phyloP scores from a whole-genome alignment of 2,329 filamentous ascomycete genomes.

The Colletotrichum somersetense region DNA sequence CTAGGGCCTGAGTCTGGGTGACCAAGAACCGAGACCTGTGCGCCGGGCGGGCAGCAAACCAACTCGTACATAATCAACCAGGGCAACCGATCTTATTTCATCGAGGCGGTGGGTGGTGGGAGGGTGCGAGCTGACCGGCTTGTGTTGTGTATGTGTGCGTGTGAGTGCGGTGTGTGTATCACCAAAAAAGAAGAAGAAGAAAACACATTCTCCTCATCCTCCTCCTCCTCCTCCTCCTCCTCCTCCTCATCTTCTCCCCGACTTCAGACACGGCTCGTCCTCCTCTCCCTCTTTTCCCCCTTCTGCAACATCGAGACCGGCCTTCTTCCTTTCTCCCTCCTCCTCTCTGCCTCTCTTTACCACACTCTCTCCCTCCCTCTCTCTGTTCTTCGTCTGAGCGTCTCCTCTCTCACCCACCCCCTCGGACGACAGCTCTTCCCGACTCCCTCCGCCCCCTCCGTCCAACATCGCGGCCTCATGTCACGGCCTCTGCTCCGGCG shows the following conservation, averaged over 20 bases:
- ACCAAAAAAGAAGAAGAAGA: conserved; percentile 20
- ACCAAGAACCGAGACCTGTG: conserved; percentile 28
- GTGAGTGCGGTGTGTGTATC: conserved; percentile 31
- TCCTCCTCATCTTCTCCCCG: background rate
- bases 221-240: too few species aligned
- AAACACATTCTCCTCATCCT: too few species aligned
- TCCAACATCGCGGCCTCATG: background rate
- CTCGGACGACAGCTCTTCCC: conserved; percentile 13
- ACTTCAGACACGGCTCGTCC: conserved; percentile 12
- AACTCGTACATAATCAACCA: background rate
- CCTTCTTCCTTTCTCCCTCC: background rate
- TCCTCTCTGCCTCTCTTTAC: background rate
- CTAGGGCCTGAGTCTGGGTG: conserved; percentile 35
- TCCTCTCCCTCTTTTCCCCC: conserved; percentile 3
- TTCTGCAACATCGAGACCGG: conserved; percentile 1
- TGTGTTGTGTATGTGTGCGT: too few species aligned
- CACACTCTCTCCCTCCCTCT: too few species aligned
- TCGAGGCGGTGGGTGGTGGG: conserved; percentile 7
- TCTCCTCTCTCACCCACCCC: too few species aligned
- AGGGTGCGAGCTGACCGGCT: conserved; percentile 35
- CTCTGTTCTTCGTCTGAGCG: background rate
- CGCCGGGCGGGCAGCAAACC: conserved; percentile 4
- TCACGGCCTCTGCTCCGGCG: background rate
- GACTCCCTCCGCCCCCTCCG: too few species aligned
- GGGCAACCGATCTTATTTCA: too few species aligned